Evolutionary conservation across 805 yeast genomes (phyloP), one percentile per base, ranked within the genome.

Genomic region (Pichia cephalocereana): DNA sequence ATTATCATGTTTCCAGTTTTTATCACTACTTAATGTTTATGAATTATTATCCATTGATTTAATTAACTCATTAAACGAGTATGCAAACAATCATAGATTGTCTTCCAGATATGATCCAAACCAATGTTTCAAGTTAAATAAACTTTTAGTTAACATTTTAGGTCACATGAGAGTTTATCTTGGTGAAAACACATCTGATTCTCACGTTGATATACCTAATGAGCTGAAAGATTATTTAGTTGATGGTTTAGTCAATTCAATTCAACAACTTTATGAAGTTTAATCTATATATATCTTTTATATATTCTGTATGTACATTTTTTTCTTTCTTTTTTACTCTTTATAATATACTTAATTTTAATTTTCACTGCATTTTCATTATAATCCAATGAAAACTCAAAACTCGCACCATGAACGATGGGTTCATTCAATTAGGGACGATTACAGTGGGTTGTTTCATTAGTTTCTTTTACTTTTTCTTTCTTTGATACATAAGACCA

Each of bases 81-180:
- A 37, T 14, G 52, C 45, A 4, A 38, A 42, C 18, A 46, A 49
- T 23, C 51, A 44, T 2, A 50, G 40, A 12, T 4, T 10, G 11
- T 18, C 14, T 37, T 17, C 11, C 8, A 37, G 5, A 9, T 8
- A 8, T 37, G 39, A 37, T 19, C 4, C 37, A 10, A 11, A 11
- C 11, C 44, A 38, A 2, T 54, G 58, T 37, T 57, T 63, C 7
- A 56, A 53, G 41, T 48, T 60, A 28, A 59, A 58, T 43, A 56
- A 56, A 52, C 59, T 59, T 32, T 42, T 63, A 31, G 41, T 60
- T 28, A 59, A 63, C 41, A 57, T 62, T 9, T 45, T 60, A 30
- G 64, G 59, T 19, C 57, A 60, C 39, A 54, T 63, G 61, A 54
- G 67, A 47, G 61, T 63, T n/a, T 63, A 59, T 47, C 54, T 60